Percentiles rank a stretch among this genome's conserved stretches.
These are phyloP conservation scores for Trametes pubescens DNA, from an alignment of 1,284 basidiomycete species.

Conservation along the genomic window DNA sequence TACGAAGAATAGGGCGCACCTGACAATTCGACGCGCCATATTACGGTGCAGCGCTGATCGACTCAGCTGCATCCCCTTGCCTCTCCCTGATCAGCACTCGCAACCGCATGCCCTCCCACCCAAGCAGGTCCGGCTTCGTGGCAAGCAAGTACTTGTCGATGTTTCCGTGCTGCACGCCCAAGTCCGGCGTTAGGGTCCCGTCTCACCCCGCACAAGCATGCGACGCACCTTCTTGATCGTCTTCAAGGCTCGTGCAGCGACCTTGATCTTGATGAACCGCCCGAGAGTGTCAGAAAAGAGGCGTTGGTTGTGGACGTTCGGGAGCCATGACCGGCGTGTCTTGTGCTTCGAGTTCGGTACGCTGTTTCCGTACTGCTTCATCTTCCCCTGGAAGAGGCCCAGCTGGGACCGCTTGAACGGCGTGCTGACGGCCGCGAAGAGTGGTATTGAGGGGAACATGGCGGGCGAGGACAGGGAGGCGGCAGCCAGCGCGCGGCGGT, in stretches of 20 bases:
- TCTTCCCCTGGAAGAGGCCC: conserved; percentile 84
- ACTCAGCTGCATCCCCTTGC: conserved; percentile 19
- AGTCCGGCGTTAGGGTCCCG: neutral
- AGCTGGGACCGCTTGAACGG: conserved; percentile 81
- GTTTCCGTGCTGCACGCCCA: conserved; percentile 66
- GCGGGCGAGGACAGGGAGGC: conserved; percentile 14
- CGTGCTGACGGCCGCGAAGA: conserved; percentile 53
- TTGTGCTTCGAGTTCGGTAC: conserved; percentile 92
- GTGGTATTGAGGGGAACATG: conserved; percentile 49
- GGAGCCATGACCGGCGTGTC: conserved; percentile 90
- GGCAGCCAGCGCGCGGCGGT: neutral
- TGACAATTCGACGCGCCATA: conserved; percentile 2
- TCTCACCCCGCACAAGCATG: neutral
- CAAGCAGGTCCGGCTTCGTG: conserved; percentile 70
- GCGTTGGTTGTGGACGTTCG: conserved; percentile 83
- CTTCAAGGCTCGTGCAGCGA: conserved; percentile 77
- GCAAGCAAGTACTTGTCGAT: conserved; percentile 81
- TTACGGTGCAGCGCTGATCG: conserved; percentile 14
- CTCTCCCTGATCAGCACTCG: conserved; percentile 58
- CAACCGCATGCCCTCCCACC: conserved; percentile 79
- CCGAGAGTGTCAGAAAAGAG: conserved; percentile 73
- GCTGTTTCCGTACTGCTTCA: conserved; percentile 86
- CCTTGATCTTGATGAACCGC: conserved; percentile 65
- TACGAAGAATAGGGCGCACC: conserved; percentile 18
- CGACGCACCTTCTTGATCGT: conserved; percentile 79